Percentiles rank a stretch among this genome's conserved stretches.
phyloP scores from a whole-genome alignment of 2,329 filamentous ascomycete genomes.

The Alternaria solani region DNA sequence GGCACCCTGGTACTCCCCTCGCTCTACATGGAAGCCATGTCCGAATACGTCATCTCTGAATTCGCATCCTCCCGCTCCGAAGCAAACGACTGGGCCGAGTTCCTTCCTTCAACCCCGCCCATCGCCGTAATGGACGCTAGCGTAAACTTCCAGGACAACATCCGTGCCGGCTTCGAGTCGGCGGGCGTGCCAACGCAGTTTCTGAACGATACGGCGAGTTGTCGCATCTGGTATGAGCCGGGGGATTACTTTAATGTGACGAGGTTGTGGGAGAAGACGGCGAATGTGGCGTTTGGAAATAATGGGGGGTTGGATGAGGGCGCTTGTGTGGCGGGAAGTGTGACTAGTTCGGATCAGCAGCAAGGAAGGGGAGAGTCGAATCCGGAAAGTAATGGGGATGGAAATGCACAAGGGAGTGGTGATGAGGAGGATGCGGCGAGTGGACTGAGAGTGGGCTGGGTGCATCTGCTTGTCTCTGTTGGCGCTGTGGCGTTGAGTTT shows the following conservation, averaged over 20 bases:
- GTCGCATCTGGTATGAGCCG: slow-evolving; percentile 66
- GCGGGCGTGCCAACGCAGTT: slow-evolving; percentile 64
- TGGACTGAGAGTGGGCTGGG: slow-evolving; percentile 23
- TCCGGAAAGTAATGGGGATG: slow-evolving; percentile 20
- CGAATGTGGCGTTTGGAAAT: slow-evolving; percentile 39
- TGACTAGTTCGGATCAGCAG: slow-evolving; percentile 39
- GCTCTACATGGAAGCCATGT: slow-evolving; percentile 33
- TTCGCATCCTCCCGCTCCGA: slow-evolving; percentile 29
- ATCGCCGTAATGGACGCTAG: slow-evolving; percentile 33
- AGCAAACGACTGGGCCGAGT: slow-evolving; percentile 27
- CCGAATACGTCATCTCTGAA: slow-evolving; percentile 24
- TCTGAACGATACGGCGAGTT: slow-evolving; percentile 67
- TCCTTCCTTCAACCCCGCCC: slow-evolving; percentile 37
- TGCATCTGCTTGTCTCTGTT: slow-evolving; percentile 19
- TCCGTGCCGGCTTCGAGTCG: slow-evolving; percentile 40
- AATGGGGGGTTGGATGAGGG: slow-evolving; percentile 37
- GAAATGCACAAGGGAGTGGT: slow-evolving; percentile 6
- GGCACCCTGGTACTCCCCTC: slow-evolving; percentile 49
- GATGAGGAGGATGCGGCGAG: slow-evolving; percentile 28
- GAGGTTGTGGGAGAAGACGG: slow-evolving; percentile 60
- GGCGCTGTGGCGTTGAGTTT: slow-evolving; percentile 15
- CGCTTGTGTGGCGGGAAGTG: slow-evolving; percentile 40
- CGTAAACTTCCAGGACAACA: slow-evolving; percentile 53
- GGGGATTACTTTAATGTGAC: slow-evolving; percentile 62
- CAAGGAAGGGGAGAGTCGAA: slow-evolving; percentile 35